Percentiles rank a stretch among this genome's conserved stretches.
These are phyloP conservation scores for Eucalyptus sideroxylon DNA, from an alignment of 345 rosid species.

Conservation along the genomic window DNA sequence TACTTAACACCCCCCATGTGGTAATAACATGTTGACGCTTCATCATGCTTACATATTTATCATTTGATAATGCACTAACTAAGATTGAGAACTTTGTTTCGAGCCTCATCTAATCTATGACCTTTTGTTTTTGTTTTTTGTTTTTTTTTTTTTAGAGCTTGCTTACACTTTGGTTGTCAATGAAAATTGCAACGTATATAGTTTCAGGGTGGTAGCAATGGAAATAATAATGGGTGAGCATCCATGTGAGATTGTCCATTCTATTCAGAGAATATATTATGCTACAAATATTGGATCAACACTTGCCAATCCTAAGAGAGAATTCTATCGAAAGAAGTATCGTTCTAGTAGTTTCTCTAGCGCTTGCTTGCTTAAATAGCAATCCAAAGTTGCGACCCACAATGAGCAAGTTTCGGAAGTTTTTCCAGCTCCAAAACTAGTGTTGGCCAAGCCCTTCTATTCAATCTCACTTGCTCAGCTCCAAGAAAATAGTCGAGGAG, in stretches of 20 bases:
- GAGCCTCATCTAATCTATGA: not conserved
- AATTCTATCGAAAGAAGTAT: not conserved
- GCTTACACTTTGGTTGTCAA: conserved; percentile 5
- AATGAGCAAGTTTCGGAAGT: not conserved
- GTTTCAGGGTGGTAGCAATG: not conserved
- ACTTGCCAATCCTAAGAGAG: not conserved
- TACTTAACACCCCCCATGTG: too few relatives aligned
- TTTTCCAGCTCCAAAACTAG: not conserved
- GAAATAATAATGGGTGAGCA: conserved; percentile 2
- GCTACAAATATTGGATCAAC: not conserved
- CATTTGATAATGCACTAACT: not conserved
- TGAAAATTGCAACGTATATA: conserved; percentile 6
- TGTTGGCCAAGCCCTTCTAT: not conserved
- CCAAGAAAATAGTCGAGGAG: not conserved
- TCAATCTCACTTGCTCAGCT: not conserved
- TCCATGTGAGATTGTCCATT: not conserved
- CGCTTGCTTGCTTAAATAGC: not conserved
- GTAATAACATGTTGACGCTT: too few relatives aligned
- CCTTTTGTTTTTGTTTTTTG: too few relatives aligned
- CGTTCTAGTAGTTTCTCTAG: not conserved
- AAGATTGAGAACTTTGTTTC: not conserved
- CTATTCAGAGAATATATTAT: not conserved
- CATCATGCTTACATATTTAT: too few relatives aligned
- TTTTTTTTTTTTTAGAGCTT: not conserved
- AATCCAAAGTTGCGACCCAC: not conserved